A percentile compares a stretch with the other conserved stretches of the same genome.
Conservation (phyloP, 2,329 filamentous ascomycete species). For the Neoascochyta sp. region DNA sequence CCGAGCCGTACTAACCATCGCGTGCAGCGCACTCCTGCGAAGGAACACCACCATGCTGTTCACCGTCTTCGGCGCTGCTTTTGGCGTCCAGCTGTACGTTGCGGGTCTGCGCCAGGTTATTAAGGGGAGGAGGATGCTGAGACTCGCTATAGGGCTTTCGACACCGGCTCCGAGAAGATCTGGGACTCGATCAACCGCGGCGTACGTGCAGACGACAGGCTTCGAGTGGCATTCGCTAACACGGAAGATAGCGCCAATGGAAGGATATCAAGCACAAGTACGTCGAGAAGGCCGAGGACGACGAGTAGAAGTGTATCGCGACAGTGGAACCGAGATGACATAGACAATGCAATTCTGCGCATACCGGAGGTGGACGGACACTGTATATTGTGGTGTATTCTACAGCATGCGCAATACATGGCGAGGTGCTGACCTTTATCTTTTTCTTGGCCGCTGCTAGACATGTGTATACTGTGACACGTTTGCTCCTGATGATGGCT, state of each 20-base stretch:
- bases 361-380: conserved; percentile 17
- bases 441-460: no score
- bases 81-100: conserved; percentile 88
- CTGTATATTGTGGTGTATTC: conserved; percentile 38
- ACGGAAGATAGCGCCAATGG: conserved; percentile 79
- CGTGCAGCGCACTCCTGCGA: conserved; percentile 71
- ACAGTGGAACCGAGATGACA: conserved; percentile 12
- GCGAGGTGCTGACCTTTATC: conserved; percentile 9
- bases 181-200: conserved; percentile 92
- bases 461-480: no score
- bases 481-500: no score
- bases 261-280: conserved; percentile 97
- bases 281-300: conserved; percentile 65
- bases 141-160: conserved; percentile 64
- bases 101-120: conserved; percentile 1
- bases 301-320: conserved; percentile 38
- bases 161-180: conserved; percentile 74
- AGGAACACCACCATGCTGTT: conserved; percentile 85
- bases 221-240: conserved; percentile 16
- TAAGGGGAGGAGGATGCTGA: conserved; percentile 18
- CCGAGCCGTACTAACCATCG: conserved; percentile 28
- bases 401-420: conserved; percentile 29
- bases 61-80: conserved; percentile 80
- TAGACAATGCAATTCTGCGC: conserved; percentile 14
- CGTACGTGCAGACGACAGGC: conserved; percentile 48